Evolutionary conservation across 306 rosid genomes (phyloP).

Genomic region (Prosopis cineraria): DNA sequence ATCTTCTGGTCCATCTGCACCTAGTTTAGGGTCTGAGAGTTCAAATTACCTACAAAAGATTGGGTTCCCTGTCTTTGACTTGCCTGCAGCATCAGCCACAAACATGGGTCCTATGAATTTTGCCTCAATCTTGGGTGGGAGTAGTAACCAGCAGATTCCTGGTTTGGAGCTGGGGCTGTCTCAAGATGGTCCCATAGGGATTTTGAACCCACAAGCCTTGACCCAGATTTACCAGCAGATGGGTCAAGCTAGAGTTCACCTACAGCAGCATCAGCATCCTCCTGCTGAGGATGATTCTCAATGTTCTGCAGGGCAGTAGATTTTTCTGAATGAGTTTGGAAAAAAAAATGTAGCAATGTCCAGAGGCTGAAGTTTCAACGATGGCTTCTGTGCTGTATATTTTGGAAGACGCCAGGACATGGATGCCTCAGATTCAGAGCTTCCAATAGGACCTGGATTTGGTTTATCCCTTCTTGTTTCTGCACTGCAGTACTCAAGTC

Average conservation of each 20-base stretch:
- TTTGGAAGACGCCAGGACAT: constrained; percentile 49
- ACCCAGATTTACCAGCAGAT: constrained; percentile 96
- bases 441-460: constrained; percentile 67
- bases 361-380: constrained; percentile 49
- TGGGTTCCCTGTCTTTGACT: constrained; percentile 84
- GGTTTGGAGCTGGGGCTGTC: constrained; percentile 92
- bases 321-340: constrained; percentile 31
- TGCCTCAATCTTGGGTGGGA: constrained; percentile 84
- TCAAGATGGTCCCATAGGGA: constrained; percentile 93
- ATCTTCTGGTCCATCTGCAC: constrained; percentile 49
- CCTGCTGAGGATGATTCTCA: constrained; percentile 92
- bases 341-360: constrained; percentile 43
- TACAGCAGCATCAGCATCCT: constrained; percentile 49
- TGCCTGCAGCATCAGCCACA: constrained; percentile 39
- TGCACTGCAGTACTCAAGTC: constrained; percentile 58
- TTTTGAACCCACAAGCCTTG: constrained; percentile 77
- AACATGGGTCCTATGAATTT: constrained; percentile 90
- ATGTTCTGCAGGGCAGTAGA: constrained; percentile 71
- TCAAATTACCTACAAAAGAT: constrained; percentile 80
- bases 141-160: constrained; percentile 60
- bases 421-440: constrained; percentile 44
- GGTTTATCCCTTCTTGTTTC: constrained; percentile 60
- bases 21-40: constrained; percentile 53
- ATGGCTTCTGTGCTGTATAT: constrained; percentile 56
- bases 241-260: constrained; percentile 77